Conservation (phyloP, 139 green algal genomes). For the Micractinium conductrix region DNA sequence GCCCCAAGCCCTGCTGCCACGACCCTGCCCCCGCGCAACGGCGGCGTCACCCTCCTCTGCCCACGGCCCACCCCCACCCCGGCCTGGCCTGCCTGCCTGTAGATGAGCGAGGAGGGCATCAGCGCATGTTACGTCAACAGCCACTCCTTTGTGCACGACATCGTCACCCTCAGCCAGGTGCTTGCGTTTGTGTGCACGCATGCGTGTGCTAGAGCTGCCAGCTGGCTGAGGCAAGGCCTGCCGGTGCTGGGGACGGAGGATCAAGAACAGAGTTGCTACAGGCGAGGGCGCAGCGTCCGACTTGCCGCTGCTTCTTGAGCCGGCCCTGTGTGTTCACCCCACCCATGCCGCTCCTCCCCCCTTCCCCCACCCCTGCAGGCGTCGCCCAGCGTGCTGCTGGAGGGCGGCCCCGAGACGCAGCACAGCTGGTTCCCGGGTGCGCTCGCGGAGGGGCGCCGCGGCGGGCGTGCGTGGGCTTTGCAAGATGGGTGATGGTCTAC, state of each 20-base stretch:
- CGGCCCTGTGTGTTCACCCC: neutral
- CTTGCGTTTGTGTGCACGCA: neutral
- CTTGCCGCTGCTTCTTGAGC: neutral
- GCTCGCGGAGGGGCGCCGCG: no score
- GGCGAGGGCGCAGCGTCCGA: neutral
- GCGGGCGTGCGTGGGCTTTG: no score
- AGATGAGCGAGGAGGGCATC: constrained; percentile 57
- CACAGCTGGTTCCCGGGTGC: constrained; percentile 63
- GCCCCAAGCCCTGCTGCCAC: no score
- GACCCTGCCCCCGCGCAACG: no score
- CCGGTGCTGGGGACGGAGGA: no score
- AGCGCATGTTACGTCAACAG: constrained; percentile 55
- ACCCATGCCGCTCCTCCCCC: no score
- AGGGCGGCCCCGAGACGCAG: constrained; percentile 55
- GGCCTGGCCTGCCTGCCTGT: no score
- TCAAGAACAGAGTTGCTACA: neutral
- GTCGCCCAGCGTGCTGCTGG: constrained; percentile 16
- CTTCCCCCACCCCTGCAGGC: constrained; percentile 6
- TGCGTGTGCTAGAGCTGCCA: neutral
- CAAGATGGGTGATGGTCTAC: no score
- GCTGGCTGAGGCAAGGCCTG: neutral
- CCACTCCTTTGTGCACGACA: constrained; percentile 60
- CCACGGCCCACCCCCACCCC: no score
- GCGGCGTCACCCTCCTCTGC: no score
- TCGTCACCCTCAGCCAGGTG: constrained; percentile 51